Conservation (phyloP, 352 stramenopile species). For the Blastocystis sp. region DNA sequence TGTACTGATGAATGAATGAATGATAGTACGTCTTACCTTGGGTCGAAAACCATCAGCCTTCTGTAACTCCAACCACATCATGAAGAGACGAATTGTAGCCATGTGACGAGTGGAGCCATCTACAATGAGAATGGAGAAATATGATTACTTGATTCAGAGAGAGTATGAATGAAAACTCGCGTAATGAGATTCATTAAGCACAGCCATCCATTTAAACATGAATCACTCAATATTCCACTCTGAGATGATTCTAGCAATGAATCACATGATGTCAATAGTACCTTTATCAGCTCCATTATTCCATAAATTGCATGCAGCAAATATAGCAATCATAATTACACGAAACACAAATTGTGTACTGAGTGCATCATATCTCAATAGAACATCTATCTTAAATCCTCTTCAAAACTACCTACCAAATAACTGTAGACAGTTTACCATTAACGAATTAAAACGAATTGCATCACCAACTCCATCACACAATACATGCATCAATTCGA, state of each 20-base stretch:
- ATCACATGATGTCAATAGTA: background rate
- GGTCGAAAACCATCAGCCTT: slow-evolving; percentile 13
- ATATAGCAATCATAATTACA: slow-evolving; percentile 40
- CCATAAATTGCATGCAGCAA: slow-evolving; percentile 1
- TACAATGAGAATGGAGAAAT: background rate
- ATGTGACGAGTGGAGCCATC: background rate
- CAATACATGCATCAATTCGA: background rate
- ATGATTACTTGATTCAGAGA: background rate
- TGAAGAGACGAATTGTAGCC: slow-evolving; percentile 8
- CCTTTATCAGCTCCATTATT: background rate
- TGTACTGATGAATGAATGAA: background rate
- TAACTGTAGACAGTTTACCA: background rate
- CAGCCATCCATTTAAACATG: background rate
- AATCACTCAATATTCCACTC: background rate
- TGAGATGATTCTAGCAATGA: background rate
- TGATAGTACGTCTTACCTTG: background rate
- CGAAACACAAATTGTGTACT: background rate
- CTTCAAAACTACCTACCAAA: background rate
- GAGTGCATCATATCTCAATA: background rate
- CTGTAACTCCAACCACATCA: slow-evolving; percentile 33
- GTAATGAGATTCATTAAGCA: background rate
- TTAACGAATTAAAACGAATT: background rate
- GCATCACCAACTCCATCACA: background rate
- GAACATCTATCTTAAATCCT: background rate
- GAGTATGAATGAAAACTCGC: background rate